phyloP scores from a whole-genome alignment of 495 filamentous ascomycete genomes.

The Staphylotrichum tortipilum region DNA sequence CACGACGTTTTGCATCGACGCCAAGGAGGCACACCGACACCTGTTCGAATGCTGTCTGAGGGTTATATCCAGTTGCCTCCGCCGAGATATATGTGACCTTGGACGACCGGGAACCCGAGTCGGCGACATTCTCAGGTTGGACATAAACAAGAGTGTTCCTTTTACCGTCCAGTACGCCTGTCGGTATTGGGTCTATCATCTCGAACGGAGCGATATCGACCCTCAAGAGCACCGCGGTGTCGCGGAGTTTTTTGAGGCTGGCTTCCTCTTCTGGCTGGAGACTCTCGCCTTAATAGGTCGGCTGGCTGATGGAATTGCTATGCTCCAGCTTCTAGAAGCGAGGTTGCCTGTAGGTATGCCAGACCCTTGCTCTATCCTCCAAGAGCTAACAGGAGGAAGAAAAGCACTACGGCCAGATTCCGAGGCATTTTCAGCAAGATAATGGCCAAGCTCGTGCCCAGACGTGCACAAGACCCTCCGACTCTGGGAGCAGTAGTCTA shows the following conservation, averaged over 20 bases:
- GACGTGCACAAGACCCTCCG: not conserved
- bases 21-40: not conserved
- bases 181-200: constrained; percentile 1
- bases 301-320: not conserved
- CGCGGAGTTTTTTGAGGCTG: not conserved
- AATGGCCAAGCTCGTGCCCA: not conserved
- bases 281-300: not conserved
- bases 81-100: not conserved
- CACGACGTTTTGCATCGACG: not conserved
- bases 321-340: not conserved
- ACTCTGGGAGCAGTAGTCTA: not conserved
- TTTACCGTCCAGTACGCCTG: not conserved
- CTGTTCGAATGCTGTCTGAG: not conserved
- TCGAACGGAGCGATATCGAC: not conserved
- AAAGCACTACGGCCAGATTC: not conserved
- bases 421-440: not conserved
- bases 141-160: not conserved
- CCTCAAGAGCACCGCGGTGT: not conserved
- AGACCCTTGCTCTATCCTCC: not conserved
- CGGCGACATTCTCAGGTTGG: not conserved
- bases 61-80: not conserved
- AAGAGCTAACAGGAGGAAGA: not conserved
- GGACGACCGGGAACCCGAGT: not conserved
- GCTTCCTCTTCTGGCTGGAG: not conserved
- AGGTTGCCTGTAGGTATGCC: not conserved